These are phyloP conservation scores for Diaporthe capsici DNA, from an alignment of 2,329 filamentous ascomycete genomes.

Conservation along the genomic window DNA sequence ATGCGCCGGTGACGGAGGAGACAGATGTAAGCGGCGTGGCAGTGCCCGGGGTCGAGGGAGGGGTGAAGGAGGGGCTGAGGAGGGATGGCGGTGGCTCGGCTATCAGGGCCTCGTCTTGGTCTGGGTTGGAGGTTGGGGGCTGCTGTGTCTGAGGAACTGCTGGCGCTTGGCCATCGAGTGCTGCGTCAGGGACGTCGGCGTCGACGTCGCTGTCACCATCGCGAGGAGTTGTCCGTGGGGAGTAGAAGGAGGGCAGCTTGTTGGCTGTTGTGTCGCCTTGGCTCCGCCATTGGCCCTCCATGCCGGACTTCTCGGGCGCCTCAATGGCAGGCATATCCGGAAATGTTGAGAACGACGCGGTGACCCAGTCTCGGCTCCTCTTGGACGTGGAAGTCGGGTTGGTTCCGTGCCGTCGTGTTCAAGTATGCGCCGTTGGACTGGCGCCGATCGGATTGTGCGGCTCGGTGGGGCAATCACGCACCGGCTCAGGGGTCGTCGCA, in stretches of 20 bases:
- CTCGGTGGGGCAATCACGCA: conserved; percentile 34
- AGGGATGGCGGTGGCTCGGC: conserved; percentile 72
- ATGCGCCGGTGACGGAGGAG: conserved; percentile 43
- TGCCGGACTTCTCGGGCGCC: conserved; percentile 6
- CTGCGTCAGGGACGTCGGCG: conserved; percentile 42
- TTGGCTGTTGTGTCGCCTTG: neutral
- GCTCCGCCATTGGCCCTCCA: conserved; percentile 33
- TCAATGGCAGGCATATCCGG: conserved; percentile 24
- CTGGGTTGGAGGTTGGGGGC: conserved; percentile 35
- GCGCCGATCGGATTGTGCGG: conserved; percentile 35
- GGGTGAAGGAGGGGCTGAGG: conserved; percentile 88
- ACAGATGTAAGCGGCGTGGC: conserved; percentile 62
- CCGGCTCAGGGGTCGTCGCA: conserved; percentile 30
- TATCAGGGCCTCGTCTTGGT: conserved; percentile 38
- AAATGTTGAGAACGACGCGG: neutral
- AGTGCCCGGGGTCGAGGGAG: conserved; percentile 74
- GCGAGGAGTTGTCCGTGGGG: conserved; percentile 45
- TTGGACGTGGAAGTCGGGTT: neutral
- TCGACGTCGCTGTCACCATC: conserved; percentile 45
- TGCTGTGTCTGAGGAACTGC: conserved; percentile 36
- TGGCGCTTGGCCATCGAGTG: conserved; percentile 39
- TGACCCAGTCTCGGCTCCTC: neutral
- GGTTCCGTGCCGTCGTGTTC: neutral
- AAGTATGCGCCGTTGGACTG: conserved; percentile 9
- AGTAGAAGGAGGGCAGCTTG: conserved; percentile 51